Evolutionary conservation across 2,329 filamentous ascomycete genomes (phyloP).

Genomic region (Paraconiothyrium sp.): DNA sequence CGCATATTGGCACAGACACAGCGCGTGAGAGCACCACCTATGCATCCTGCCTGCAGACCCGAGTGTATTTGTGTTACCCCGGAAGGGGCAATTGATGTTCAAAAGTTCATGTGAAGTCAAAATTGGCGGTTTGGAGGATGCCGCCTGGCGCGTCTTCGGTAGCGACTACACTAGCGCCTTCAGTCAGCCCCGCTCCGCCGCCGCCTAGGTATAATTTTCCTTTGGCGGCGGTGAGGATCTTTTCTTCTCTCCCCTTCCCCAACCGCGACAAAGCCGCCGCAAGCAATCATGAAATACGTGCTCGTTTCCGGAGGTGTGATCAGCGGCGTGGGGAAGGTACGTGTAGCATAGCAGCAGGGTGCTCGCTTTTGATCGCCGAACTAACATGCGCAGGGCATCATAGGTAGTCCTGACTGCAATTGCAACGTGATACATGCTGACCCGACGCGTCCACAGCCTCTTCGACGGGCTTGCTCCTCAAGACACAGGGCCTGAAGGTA

Average conservation of each 20-base stretch:
- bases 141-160: constrained; percentile 4
- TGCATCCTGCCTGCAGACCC: not conserved
- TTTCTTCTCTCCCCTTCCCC: constrained; percentile 56
- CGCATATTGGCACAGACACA: constrained; percentile 24
- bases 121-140: constrained; percentile 1
- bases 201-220: constrained; percentile 37
- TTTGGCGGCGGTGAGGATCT: constrained; percentile 38
- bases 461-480: constrained; percentile 77
- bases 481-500: constrained; percentile 80
- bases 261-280: constrained; percentile 51
- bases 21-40: not conserved
- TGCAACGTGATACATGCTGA: constrained; percentile 27
- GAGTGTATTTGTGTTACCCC: not conserved
- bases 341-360: constrained; percentile 42
- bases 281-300: constrained; percentile 79
- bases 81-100: not conserved
- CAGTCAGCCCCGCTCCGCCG: constrained; percentile 12
- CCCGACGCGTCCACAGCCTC: constrained; percentile 63
- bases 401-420: constrained; percentile 59
- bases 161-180: constrained; percentile 5
- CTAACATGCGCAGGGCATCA: constrained; percentile 65
- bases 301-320: constrained; percentile 75
- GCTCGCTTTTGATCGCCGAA: constrained; percentile 23
- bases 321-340: constrained; percentile 56
- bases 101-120: not conserved